Evolutionary conservation across 192 early-diverging fungal genomes (phyloP).

Genomic region (Rhizophlyctis rosea): DNA sequence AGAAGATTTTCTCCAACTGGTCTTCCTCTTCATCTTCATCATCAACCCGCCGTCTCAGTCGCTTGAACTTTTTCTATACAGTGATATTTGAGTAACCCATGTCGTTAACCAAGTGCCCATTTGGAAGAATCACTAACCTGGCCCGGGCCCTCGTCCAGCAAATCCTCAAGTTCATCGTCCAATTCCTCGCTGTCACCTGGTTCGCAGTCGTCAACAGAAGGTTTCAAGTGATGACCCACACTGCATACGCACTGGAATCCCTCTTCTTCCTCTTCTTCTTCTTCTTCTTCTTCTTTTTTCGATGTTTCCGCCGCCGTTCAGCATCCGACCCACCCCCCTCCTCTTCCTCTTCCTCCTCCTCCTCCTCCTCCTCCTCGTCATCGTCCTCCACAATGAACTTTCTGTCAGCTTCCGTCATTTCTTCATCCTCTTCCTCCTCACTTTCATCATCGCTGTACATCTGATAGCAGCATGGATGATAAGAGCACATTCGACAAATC

Average conservation of each 20-base stretch:
- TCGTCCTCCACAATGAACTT: conserved; percentile 56
- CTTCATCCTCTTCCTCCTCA: conserved; percentile 35
- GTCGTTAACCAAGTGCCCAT: background rate
- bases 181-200: conserved; percentile 61
- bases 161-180: conserved; percentile 89
- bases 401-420: conserved; percentile 50
- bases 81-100: conserved; percentile 5
- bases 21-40: conserved; percentile 53
- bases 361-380: conserved; percentile 49
- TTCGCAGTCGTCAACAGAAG: conserved; percentile 27
- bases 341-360: conserved; percentile 58
- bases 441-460: conserved; percentile 33
- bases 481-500: background rate
- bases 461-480: background rate
- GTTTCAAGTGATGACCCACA: conserved; percentile 43
- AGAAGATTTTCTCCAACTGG: conserved; percentile 61
- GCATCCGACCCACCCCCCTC: conserved; percentile 28
- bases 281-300: conserved; percentile 63
- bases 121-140: conserved; percentile 33
- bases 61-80: conserved; percentile 56
- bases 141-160: conserved; percentile 79
- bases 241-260: conserved; percentile 12
- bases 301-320: conserved; percentile 21
- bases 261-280: conserved; percentile 58
- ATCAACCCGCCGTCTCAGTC: conserved; percentile 68